Evolutionary conservation across 768 basidiomycete species (phyloP).

Genomic region (Wakefieldia striispora): DNA sequence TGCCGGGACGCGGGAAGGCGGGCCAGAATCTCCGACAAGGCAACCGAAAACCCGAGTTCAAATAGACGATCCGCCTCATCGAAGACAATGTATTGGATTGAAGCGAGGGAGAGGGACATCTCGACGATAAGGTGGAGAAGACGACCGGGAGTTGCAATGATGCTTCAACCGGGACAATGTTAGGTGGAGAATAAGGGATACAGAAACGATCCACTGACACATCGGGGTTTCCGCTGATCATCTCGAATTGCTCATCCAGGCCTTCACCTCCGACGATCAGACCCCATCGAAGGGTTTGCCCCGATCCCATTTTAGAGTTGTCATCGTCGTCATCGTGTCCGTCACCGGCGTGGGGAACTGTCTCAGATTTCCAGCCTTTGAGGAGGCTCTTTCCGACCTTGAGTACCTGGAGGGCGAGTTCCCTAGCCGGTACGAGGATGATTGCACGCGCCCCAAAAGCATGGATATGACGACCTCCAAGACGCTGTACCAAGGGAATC

Average conservation of each 20-base stretch:
- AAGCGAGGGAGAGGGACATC: slow-evolving; percentile 90
- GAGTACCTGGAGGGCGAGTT: slow-evolving; percentile 90
- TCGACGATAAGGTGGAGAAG: slow-evolving; percentile 95
- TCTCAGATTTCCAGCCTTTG: slow-evolving; percentile 67
- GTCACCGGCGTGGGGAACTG: slow-evolving; percentile 74
- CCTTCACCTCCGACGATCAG: slow-evolving; percentile 95
- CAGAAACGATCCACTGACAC: slow-evolving; percentile 57
- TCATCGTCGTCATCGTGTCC: slow-evolving; percentile 47
- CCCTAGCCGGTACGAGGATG: slow-evolving; percentile 88
- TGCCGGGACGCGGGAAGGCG: slow-evolving; percentile 86
- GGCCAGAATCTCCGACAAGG: slow-evolving; percentile 87
- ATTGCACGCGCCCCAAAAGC: slow-evolving; percentile 83
- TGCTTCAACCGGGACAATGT: slow-evolving; percentile 44
- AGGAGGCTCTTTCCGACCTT: slow-evolving; percentile 95
- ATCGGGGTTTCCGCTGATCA: slow-evolving; percentile 92
- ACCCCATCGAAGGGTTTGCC: slow-evolving; percentile 80
- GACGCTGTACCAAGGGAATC: slow-evolving; percentile 84
- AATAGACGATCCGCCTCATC: slow-evolving; percentile 99
- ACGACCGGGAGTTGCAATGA: slow-evolving; percentile 97
- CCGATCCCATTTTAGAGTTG: slow-evolving; percentile 44
- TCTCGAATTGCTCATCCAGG: slow-evolving; percentile 93
- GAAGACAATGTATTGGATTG: slow-evolving; percentile 88
- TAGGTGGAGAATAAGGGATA: slow-evolving; percentile 7
- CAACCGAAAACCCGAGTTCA: slow-evolving; percentile 95
- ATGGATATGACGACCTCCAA: slow-evolving; percentile 76